A percentile compares a stretch with the other conserved stretches of the same genome.
Evolutionary conservation across 305 asterid genomes (phyloP).

Genomic region (Rubia tinctorum): DNA sequence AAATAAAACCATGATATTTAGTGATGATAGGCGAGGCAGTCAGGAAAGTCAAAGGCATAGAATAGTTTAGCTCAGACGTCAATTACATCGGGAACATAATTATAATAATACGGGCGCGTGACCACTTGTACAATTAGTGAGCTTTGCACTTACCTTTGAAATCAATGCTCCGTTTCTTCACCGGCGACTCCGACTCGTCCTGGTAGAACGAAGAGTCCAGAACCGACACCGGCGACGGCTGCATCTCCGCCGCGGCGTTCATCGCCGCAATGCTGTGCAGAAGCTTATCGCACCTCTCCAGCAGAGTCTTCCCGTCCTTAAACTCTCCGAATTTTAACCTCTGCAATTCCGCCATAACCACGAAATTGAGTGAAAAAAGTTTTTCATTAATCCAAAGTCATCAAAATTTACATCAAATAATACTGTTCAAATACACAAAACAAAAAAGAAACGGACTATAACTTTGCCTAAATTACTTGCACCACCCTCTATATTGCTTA

Average conservation of each 20-base stretch:
- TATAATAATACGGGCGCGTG: not conserved
- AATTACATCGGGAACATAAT: conserved; percentile 8
- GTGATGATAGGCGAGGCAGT: not conserved
- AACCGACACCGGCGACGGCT: conserved; percentile 97
- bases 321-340: conserved; percentile 60
- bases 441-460: no score
- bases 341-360: conserved; percentile 28
- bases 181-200: conserved; percentile 72
- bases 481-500: no score
- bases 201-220: conserved; percentile 83
- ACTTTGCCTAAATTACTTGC: no score
- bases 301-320: conserved; percentile 61
- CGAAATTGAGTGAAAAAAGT: no score
- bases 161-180: conserved; percentile 63
- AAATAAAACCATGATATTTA: not conserved
- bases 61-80: not conserved
- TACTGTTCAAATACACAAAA: no score
- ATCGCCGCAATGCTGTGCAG: conserved; percentile 91
- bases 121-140: not conserved
- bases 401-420: not conserved
- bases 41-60: not conserved
- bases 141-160: conserved; percentile 54
- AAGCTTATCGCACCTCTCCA: conserved; percentile 92
- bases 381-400: no score
- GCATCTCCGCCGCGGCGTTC: conserved; percentile 54